Evolutionary conservation across 805 yeast genomes (phyloP).

Genomic region (Metschnikowia cubensis): DNA sequence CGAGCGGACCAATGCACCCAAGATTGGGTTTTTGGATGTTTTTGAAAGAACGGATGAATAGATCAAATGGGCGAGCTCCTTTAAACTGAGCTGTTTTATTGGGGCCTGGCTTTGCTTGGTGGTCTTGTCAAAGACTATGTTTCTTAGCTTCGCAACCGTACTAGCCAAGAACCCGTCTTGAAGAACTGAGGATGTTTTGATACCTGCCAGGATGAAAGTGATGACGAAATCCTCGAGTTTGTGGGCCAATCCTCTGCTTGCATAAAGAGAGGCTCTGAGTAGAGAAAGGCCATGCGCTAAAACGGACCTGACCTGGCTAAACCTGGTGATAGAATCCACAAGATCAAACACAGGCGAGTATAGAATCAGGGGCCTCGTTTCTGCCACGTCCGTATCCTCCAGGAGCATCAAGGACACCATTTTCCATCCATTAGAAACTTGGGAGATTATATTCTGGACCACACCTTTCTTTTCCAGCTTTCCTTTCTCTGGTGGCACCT

Average conservation of each 20-base stretch:
- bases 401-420: background rate
- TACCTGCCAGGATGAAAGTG: background rate
- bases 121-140: constrained; percentile 12
- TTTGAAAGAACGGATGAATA: background rate
- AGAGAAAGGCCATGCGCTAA: constrained; percentile 10
- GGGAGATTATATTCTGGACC: background rate
- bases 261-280: constrained; percentile 3
- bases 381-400: background rate
- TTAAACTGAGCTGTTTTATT: background rate
- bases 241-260: constrained; percentile 1
- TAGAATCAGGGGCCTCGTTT: background rate
- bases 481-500: background rate
- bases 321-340: constrained; percentile 17
- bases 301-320: constrained; percentile 20
- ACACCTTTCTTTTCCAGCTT: background rate
- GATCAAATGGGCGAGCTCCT: constrained; percentile 4
- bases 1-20: constrained; percentile 8
- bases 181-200: constrained; percentile 7
- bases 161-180: constrained; percentile 13
- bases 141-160: constrained; percentile 14
- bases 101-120: background rate
- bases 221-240: constrained; percentile 8
- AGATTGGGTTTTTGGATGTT: background rate
- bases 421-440: background rate
- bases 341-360: constrained; percentile 19